Base-by-base conservation (phyloP, 805 yeast genomes). In the Candida sanyiensis region DNA sequence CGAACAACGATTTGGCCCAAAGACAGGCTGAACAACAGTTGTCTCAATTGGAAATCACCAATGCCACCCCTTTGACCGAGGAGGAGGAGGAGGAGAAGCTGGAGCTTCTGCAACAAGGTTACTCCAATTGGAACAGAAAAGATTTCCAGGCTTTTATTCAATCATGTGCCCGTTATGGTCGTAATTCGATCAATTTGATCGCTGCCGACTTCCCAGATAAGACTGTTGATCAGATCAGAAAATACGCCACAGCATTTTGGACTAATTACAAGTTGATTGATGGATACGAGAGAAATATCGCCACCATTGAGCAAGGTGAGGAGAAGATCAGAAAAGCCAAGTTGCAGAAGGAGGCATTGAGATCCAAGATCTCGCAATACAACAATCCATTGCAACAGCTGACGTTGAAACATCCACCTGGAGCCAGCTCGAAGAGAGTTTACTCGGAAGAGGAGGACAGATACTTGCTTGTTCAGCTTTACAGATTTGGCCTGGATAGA, bases 371-470 rank as follows among this genome's bases (percentile, higher is more conserved):
- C 22, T 72, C 83, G 17, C 70, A 72, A 45, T 85, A 80, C 59
- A 64, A 66, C 28, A 79, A 78, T 46, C 98, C 98, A 10, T 64
- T 90, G 46, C 84, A 82, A 57, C 94, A 90, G 49, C 65, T 90
- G 47, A 69, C 61, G 15, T 69, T 90, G 42, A 76, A 77, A 46
- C 73, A 70, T 46, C 95, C 95, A 3, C 87, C 93, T 7, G 73
- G 78, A 3, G 72, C 83, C 3, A 67, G 83, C 7, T 66, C 73
- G 27, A 75, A 77, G 56, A 77, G 80, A 52, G 73, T 82, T 3
- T 93, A 77, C 61, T 76, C 85, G 22, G 94, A 85, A 35, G 95
- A 84, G 45, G 97, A 93, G 57, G 98, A 93, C 60, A 69, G 96
- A 50, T 93, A 84, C 59, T 63, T 93, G 49, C 64, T 93, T 42